These are phyloP conservation scores for Trichoderma gracile DNA, from an alignment of 2,329 filamentous ascomycete species.

Conservation along the genomic window DNA sequence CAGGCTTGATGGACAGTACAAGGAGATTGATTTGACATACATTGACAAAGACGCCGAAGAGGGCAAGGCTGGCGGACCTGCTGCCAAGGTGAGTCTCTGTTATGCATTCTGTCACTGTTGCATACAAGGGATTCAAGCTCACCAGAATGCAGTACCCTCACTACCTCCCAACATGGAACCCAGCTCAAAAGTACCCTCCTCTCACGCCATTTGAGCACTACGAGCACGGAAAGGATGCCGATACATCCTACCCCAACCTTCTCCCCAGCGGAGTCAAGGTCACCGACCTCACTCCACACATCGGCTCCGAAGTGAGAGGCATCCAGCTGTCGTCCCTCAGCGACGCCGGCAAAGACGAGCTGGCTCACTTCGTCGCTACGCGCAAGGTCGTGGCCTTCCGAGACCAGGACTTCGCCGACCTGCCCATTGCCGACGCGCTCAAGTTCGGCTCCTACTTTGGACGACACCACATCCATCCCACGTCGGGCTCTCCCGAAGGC, in stretches of 20 bases:
- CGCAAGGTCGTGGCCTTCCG: conserved; percentile 79
- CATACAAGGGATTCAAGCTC: no score
- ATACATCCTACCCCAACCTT: conserved; percentile 68
- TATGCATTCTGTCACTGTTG: no score
- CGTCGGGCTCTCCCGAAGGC: conserved; percentile 71
- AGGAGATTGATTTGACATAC: conserved; percentile 35
- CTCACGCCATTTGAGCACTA: conserved; percentile 69
- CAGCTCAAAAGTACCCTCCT: conserved; percentile 63
- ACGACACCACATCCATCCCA: conserved; percentile 78
- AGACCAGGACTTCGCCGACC: conserved; percentile 69
- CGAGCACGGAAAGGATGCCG: conserved; percentile 75
- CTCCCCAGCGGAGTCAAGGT: conserved; percentile 55
- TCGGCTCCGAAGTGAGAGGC: conserved; percentile 70
- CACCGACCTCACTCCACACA: conserved; percentile 68
- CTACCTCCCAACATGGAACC: conserved; percentile 73
- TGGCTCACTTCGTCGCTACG: conserved; percentile 73
- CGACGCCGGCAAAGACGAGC: conserved; percentile 70
- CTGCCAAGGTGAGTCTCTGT: conserved; percentile 33
- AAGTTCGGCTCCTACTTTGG: conserved; percentile 75
- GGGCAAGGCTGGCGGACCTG: conserved; percentile 34
- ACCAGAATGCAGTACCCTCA: conserved; percentile 57
- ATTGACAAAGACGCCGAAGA: conserved; percentile 35
- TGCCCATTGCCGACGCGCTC: conserved; percentile 69
- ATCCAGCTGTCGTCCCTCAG: conserved; percentile 70
- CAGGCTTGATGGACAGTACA: conserved; percentile 37